Conservation (phyloP, 257 asterid species). For the Rubia yunnanensis region DNA sequence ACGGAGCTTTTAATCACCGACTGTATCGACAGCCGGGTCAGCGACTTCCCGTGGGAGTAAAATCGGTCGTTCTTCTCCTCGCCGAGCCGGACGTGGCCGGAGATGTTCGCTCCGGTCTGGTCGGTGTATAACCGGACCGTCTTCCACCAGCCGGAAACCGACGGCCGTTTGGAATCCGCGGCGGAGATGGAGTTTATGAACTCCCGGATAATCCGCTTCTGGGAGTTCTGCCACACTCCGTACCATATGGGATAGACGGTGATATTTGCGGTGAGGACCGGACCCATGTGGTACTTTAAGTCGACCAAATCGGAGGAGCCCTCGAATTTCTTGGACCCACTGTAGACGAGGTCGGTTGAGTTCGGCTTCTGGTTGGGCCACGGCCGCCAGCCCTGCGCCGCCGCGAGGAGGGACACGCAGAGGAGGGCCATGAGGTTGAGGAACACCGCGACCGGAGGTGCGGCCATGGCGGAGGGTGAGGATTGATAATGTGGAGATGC, state of each 20-base stretch:
- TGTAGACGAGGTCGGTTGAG: slow-evolving; percentile 42
- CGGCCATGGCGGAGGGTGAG: slow-evolving; percentile 10
- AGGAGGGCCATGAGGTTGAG: background rate
- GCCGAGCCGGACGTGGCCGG: slow-evolving; percentile 46
- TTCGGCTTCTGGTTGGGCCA: slow-evolving; percentile 48
- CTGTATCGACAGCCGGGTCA: slow-evolving; percentile 64
- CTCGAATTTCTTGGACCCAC: slow-evolving; percentile 69
- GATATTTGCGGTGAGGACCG: slow-evolving; percentile 65
- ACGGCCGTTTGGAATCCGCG: slow-evolving; percentile 36
- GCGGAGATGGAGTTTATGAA: slow-evolving; percentile 70
- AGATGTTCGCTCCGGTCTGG: slow-evolving; percentile 59
- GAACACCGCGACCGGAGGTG: slow-evolving; percentile 3
- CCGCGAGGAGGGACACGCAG: background rate
- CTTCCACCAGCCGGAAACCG: slow-evolving; percentile 81
- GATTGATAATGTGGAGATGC: background rate
- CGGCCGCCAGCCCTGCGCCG: slow-evolving; percentile 54
- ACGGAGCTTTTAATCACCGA: slow-evolving; percentile 66
- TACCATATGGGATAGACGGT: slow-evolving; percentile 88
- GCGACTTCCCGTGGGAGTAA: slow-evolving; percentile 52
- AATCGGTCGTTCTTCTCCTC: slow-evolving; percentile 57
- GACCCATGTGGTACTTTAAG: slow-evolving; percentile 85
- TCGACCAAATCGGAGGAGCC: slow-evolving; percentile 80
- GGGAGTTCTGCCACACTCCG: slow-evolving; percentile 58
- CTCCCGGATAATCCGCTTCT: slow-evolving; percentile 81
- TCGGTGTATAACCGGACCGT: slow-evolving; percentile 72